phyloP scores from a whole-genome alignment of 208 protist species.

The Trypanosoma mega region DNA sequence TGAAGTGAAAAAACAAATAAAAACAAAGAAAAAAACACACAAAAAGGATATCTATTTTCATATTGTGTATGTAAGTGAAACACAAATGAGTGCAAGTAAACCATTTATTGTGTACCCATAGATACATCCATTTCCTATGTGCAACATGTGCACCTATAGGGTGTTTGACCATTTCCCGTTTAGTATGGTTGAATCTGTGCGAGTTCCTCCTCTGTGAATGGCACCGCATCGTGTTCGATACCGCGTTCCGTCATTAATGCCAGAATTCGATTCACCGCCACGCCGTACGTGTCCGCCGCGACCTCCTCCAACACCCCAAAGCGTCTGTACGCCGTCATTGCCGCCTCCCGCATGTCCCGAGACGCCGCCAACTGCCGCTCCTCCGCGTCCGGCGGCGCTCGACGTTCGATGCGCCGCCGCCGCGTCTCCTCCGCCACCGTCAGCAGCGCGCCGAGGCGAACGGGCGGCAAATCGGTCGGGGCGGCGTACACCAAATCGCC shows the following conservation, averaged over 20 bases:
- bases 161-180: background rate
- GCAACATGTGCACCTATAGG: background rate
- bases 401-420: slow-evolving; percentile 41
- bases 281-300: slow-evolving; percentile 35
- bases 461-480: slow-evolving; percentile 43
- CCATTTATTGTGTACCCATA: no score
- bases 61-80: no score
- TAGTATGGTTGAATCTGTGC: slow-evolving; percentile 40
- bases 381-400: slow-evolving; percentile 60
- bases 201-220: slow-evolving; percentile 45
- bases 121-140: background rate
- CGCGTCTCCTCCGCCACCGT: slow-evolving; percentile 61
- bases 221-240: slow-evolving; percentile 23
- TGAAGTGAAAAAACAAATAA: background rate
- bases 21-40: slow-evolving; percentile 6
- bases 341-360: slow-evolving; percentile 47
- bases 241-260: slow-evolving; percentile 25
- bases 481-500: slow-evolving; percentile 49
- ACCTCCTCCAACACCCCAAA: slow-evolving; percentile 42
- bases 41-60: background rate
- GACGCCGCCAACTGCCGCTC: slow-evolving; percentile 49
- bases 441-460: slow-evolving; percentile 38
- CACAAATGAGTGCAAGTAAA: no score
- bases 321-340: slow-evolving; percentile 54
- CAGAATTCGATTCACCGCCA: slow-evolving; percentile 60